Percentiles rank a stretch among this genome's conserved stretches.
Conservation (phyloP, 768 basidiomycete species). For the Paxillus ammoniavirescens region DNA sequence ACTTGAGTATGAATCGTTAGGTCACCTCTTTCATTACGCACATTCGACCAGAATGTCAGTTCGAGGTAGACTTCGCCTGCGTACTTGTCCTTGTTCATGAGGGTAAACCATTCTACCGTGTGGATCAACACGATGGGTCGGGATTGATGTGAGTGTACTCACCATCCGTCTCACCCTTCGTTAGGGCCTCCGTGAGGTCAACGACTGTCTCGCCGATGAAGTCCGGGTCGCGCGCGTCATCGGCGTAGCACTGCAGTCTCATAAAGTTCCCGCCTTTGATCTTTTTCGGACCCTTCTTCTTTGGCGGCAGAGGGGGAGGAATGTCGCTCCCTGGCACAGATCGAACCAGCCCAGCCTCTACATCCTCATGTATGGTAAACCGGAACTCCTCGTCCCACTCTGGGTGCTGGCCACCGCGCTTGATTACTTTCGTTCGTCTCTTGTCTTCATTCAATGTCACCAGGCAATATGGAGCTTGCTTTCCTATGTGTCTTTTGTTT, state of each 20-base stretch:
- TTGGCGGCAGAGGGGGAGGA: constrained; percentile 72
- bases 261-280: constrained; percentile 75
- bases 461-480: constrained; percentile 95
- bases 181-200: constrained; percentile 85
- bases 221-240: constrained; percentile 89
- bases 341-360: constrained; percentile 49
- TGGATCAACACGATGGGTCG: constrained; percentile 13
- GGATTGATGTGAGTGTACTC: constrained; percentile 27
- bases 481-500: constrained; percentile 89
- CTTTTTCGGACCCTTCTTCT: constrained; percentile 46
- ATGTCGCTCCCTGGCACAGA: constrained; percentile 40
- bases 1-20: constrained; percentile 3
- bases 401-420: constrained; percentile 96
- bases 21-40: constrained; percentile 35
- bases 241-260: constrained; percentile 87
- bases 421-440: constrained; percentile 88
- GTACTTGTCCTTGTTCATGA: constrained; percentile 89
- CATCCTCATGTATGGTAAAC: constrained; percentile 83
- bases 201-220: constrained; percentile 91
- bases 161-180: constrained; percentile 98
- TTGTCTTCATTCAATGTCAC: constrained; percentile 79
- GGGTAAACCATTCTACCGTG: constrained; percentile 85
- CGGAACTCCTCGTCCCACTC: constrained; percentile 99
- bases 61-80: constrained; percentile 96
- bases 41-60: constrained; percentile 95